Conservation (phyloP, 2,329 filamentous ascomycete genomes). For the Gaeumannomyces sp. region DNA sequence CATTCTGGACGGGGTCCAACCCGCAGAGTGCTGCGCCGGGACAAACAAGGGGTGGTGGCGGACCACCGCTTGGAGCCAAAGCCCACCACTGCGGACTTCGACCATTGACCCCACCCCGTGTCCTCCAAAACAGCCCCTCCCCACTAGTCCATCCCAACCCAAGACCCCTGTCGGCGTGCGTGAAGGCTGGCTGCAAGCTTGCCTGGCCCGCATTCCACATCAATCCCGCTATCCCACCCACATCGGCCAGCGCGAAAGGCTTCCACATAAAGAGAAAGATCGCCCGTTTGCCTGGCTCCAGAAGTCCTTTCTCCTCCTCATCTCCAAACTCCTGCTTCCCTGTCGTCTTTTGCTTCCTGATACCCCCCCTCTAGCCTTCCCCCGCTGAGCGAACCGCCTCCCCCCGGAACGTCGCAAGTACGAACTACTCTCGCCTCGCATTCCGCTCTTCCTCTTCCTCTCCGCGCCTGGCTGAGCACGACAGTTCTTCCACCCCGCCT, state of each 20-base stretch:
- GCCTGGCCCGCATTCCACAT: constrained; percentile 1
- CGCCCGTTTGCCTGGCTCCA: background rate
- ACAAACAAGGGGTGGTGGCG: background rate
- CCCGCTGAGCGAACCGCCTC: background rate
- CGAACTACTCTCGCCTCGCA: background rate
- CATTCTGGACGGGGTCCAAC: background rate
- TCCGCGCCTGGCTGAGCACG: background rate
- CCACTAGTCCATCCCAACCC: constrained; percentile 2
- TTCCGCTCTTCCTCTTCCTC: background rate
- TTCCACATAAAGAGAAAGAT: background rate
- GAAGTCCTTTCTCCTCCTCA: background rate
- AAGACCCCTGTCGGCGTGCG: constrained; percentile 5
- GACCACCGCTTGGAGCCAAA: background rate
- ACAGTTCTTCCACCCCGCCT: background rate
- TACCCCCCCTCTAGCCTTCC: constrained; percentile 1
- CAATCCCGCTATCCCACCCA: constrained; percentile 5
- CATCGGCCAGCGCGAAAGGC: background rate
- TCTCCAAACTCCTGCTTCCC: background rate
- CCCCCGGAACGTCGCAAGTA: background rate
- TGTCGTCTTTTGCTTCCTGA: constrained; percentile 3
- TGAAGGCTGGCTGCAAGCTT: constrained; percentile 7
- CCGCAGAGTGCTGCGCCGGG: background rate
- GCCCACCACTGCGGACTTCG: background rate
- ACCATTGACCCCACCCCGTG: background rate
- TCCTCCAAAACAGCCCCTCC: background rate